Base-by-base conservation (phyloP, 2,329 filamentous ascomycete species). In the Rhynchosporium graminicola region DNA sequence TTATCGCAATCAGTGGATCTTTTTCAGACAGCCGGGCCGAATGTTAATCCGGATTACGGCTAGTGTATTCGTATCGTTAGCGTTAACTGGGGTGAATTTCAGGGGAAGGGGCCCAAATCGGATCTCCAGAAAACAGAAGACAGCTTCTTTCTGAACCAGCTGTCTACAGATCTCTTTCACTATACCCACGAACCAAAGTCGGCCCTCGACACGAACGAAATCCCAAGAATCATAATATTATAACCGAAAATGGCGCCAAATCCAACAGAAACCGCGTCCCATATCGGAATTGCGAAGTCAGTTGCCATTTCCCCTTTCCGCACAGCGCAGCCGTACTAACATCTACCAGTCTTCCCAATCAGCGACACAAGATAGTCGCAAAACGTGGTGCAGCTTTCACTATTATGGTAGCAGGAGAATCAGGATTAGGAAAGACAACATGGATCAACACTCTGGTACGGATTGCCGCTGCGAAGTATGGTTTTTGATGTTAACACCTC, bases 401-500 rank as follows among this genome's bases (percentile, higher is more conserved):
- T 70, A 97, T 99, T 76, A 99, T 99, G 95, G 95, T 97, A 82
- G 95, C 95, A 82, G 94, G 94, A 82, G 94, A 99, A 83, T 98
- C 95, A 71, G 94, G 94, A 76, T 82, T 98, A 72, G 95, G 95
- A 83, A 99, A 99, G 87, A 99, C 96, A 31, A 99, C 95, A 74
- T 99, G 99, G 82, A 98, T 99, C 87, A 99, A 99, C 88, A 99
- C 95, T 64, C 88, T 99, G 65, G 48, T 29, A 28, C 15, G 48
- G 54, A 26, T 33, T n/a, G 28, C 4, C 3, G 9, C 12, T 20
- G 12, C 43, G 43, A 31, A 33, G 28, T 15, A 13, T 46, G 33
- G 12, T n/a, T 31, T 20, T 29, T 28, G 9, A 29, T 28, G 9
- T 45, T 58, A 58, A 58, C 20, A 58, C 28, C 45, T 28, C 9